Evolutionary conservation across 192 early-diverging fungal species (phyloP), one percentile per base, ranked within the genome.

Genomic region (Backusella psychrophila): DNA sequence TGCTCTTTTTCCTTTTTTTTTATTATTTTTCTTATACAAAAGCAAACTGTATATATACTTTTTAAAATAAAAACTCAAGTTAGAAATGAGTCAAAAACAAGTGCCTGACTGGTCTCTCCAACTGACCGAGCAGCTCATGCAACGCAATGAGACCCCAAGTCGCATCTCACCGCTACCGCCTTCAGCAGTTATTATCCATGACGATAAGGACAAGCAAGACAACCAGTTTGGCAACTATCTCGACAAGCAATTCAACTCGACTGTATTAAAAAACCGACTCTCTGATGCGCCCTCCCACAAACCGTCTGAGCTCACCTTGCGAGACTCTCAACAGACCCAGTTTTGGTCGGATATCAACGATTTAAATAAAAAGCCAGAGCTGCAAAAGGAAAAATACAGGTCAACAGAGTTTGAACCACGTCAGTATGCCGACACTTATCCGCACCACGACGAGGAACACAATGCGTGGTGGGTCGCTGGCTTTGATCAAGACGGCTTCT

Each of bases 401-500:
- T 49, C 46, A 26, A 63, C 23, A 29, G 56, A 63, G 3, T 63
- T 26, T 63, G 5, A 1, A 17, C 36, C 66, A 67, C 29, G 19
- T 31, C 14, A 31, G 11, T 26, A 67, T n/a, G 34, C 14, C 23
- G 31, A 69, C 17, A 11, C 33, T 36, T 34, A 69, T 33, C 67
- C 33, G 33, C 66, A 68, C n/a, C n/a, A 70, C 4, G 42, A 49
- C 11, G 41, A 46, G 46, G 70, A 71, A 8, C 36, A 42, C 9
- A 49, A 70, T 44, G 9, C 68, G 0, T 79, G 78, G 78, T 79
- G 78, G 78, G 2, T 68, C 21, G 19, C 41, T 17, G 23, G 36
- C 17, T 36, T 66, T 44, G 66, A 79, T 42, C 52, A 75, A 23
- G 78, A 79, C 70, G 78, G 78, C 1, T 69, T 79, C 21, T 68